A percentile compares a stretch with the other conserved stretches of the same genome.
phyloP scores from a whole-genome alignment of 805 yeast genomes.

The Kluyveromyces dobzhanskii region DNA sequence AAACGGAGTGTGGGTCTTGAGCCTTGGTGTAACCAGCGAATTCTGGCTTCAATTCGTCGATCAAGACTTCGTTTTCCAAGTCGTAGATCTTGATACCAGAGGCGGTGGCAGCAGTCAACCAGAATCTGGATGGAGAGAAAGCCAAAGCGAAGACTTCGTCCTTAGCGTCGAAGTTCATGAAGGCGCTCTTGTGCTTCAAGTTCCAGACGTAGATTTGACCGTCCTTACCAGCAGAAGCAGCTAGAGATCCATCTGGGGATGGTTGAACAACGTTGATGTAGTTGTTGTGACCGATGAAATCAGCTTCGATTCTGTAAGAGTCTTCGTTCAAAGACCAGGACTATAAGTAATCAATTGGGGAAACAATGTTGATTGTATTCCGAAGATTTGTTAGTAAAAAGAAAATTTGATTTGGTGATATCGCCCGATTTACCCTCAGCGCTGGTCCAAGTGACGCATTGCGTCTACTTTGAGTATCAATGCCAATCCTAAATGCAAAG shows the following conservation, averaged over 20 bases:
- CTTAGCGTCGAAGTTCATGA: slow-evolving; percentile 91
- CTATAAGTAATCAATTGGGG: slow-evolving; percentile 36
- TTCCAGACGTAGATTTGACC: slow-evolving; percentile 99
- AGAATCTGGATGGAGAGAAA: slow-evolving; percentile 99
- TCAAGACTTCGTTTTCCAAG: slow-evolving; percentile 87
- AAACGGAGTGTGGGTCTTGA: slow-evolving; percentile 96
- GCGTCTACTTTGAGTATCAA: too few species aligned
- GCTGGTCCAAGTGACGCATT: too few species aligned
- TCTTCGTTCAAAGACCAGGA: slow-evolving; percentile 75
- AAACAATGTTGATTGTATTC: too few species aligned
- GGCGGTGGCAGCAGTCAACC: slow-evolving; percentile 99
- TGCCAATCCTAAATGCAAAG: too few species aligned
- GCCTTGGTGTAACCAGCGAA: slow-evolving; percentile 81
- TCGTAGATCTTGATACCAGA: slow-evolving; percentile 97
- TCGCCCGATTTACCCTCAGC: too few species aligned
- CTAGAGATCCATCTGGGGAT: slow-evolving; percentile 99
- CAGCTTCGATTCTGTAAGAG: slow-evolving; percentile 81
- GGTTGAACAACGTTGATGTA: slow-evolving; percentile 94
- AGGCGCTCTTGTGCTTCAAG: slow-evolving; percentile 72
- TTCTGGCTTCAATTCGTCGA: slow-evolving; percentile 98
- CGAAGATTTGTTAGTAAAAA: too few species aligned
- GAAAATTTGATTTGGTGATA: too few species aligned
- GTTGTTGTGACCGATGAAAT: slow-evolving; percentile 98
- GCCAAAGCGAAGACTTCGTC: slow-evolving; percentile 97
- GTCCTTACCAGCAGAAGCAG: slow-evolving; percentile 99